Conservation (phyloP, 257 asterid species). For the Ilex aquifolium region DNA sequence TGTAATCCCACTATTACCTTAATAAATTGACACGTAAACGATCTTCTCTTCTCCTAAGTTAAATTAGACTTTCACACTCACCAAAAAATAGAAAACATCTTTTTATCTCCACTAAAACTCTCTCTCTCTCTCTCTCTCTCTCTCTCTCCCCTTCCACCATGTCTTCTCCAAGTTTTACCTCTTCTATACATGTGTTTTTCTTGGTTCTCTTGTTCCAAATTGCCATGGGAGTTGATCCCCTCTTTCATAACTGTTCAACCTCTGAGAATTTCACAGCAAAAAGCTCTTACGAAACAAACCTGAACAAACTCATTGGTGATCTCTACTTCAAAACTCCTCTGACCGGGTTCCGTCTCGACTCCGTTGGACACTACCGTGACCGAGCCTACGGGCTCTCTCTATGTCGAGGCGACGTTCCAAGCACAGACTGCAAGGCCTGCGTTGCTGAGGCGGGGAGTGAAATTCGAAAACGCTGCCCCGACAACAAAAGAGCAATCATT, state of each 20-base stretch:
- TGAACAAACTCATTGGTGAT: conserved; percentile 14
- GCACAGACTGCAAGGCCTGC: conserved; percentile 22
- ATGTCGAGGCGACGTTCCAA: conserved; percentile 34
- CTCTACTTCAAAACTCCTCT: conserved; percentile 31
- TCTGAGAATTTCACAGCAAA: conserved; percentile 24
- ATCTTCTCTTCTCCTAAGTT: no score
- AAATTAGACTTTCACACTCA: no score
- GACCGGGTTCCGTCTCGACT: conserved; percentile 23
- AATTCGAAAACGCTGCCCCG: conserved; percentile 15
- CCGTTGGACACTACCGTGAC: conserved; percentile 18
- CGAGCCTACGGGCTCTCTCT: conserved; percentile 29
- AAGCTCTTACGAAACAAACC: conserved; percentile 18
- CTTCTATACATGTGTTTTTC: no score
- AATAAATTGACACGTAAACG: no score
- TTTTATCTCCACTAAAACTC: no score
- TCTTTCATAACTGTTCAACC: conserved; percentile 27
- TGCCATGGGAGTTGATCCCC: conserved; percentile 19
- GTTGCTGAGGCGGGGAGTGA: conserved; percentile 25
- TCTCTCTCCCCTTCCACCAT: no score
- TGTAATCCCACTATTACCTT: no score
- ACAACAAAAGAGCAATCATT: no score
- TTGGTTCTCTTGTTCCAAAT: neutral
- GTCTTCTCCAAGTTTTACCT: no score
- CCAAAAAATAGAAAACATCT: no score
- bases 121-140: no score